Base-by-base conservation (phyloP, 2,329 filamentous ascomycete species). In the Fusarium musae region DNA sequence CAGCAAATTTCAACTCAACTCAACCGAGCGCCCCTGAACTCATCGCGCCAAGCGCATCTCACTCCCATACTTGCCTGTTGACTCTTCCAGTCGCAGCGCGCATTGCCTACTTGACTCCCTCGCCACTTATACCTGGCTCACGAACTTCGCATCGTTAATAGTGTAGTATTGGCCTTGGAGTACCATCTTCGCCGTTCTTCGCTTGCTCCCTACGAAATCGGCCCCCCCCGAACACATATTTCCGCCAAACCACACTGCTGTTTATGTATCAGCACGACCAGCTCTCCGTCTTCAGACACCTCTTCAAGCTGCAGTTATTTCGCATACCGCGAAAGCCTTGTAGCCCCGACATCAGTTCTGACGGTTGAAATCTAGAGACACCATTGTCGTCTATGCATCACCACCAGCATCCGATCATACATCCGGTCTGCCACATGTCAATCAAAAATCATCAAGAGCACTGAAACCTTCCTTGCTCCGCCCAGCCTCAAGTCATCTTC, bases 201-300 rank as follows among this genome's bases (percentile, higher is more conserved):
- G 64, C 54, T 60, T 69, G 64, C 57, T 57, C 58, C 53, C 61
- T 56, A 39, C 70, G 66, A 69, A 75, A 75, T 66, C 77, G 69
- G 73, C 65, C 53, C 53, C 56, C 64, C 46, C 70, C 73, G 75
- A 73, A 77, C 79, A 80, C 77, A 76, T 80, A 82, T 77, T 60
- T 75, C 69, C 65, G 66, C 76, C 75, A 74, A 78, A 73, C 74
- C 78, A 83, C 79, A 80, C 81, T 82, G 81, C 82, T 93, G 94
- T 97, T 93, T 97, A 97, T 97, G 95, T 97, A 97, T 97, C 95
- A 95, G 94, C 93, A 94, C 93, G 93, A 93, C 91, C 84, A 88
- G 82, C 90, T 90, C 91, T 91, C 93, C 93, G 91, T 94, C 92
- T 95, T 94, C 91, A 93, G 92, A 93, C 92, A 96, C 92, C 94